Evolutionary conservation across 2,329 filamentous ascomycete species (phyloP).

Genomic region (Neopestalotiopsis clavispora): DNA sequence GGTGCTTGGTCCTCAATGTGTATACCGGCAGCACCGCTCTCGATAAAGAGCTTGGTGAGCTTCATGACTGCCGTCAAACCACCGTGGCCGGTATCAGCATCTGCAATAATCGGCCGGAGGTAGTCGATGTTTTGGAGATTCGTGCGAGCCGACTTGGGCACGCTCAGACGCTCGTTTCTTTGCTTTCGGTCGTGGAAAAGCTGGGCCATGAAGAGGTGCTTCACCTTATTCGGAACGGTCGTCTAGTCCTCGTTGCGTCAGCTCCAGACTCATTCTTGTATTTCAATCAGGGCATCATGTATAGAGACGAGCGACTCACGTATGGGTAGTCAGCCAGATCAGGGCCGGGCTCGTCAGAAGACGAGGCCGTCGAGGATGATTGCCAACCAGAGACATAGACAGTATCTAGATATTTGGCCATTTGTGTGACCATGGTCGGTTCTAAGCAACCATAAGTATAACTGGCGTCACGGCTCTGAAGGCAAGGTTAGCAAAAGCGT

Average conservation of each 20-base stretch:
- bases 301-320: constrained; percentile 51
- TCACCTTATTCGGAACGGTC: constrained; percentile 97
- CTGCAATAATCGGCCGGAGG: constrained; percentile 92
- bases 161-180: constrained; percentile 87
- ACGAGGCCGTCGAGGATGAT: constrained; percentile 93
- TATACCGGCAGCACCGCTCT: constrained; percentile 95
- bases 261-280: not conserved
- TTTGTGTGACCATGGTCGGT: constrained; percentile 98
- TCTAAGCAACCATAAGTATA: constrained; percentile 98
- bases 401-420: constrained; percentile 98
- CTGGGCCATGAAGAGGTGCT: constrained; percentile 97
- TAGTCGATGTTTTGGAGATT: constrained; percentile 86
- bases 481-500: constrained; percentile 11
- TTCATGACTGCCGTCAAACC: constrained; percentile 99
- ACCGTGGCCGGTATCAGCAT: constrained; percentile 96
- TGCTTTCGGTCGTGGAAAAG: constrained; percentile 99
- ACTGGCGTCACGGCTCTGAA: constrained; percentile 81
- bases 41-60: constrained; percentile 95
- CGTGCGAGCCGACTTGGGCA: constrained; percentile 72
- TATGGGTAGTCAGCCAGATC: constrained; percentile 98
- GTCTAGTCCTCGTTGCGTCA: constrained; percentile 59
- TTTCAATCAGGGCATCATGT: no score
- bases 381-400: constrained; percentile 99
- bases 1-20: constrained; percentile 99
- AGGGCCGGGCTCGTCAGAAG: constrained; percentile 93